These are phyloP conservation scores for Candida peoriensis DNA, from an alignment of 805 yeast genomes.

Conservation along the genomic window DNA sequence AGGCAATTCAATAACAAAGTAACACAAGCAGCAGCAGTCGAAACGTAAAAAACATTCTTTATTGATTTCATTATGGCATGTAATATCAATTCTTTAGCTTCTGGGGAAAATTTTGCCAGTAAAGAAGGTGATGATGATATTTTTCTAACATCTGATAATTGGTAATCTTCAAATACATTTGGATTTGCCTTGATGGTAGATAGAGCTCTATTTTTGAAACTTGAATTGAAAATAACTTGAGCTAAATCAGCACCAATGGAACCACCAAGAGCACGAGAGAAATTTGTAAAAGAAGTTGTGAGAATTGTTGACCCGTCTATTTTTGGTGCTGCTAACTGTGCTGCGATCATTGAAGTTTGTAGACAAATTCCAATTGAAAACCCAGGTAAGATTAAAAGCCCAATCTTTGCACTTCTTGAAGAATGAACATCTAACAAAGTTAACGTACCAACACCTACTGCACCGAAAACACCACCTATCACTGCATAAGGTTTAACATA, in stretches of 20 bases:
- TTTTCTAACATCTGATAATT: slow-evolving; percentile 5
- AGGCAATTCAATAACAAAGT: slow-evolving; percentile 30
- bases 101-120: background rate
- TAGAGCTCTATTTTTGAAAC: slow-evolving; percentile 19
- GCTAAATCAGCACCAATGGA: slow-evolving; percentile 35
- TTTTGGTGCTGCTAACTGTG: slow-evolving; percentile 41
- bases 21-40: slow-evolving; percentile 31
- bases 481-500: slow-evolving; percentile 31
- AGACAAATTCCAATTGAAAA: slow-evolving; percentile 30
- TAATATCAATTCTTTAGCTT: slow-evolving; percentile 12
- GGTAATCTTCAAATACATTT: slow-evolving; percentile 3
- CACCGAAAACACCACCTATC: slow-evolving; percentile 26
- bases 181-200: slow-evolving; percentile 1
- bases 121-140: slow-evolving; percentile 1
- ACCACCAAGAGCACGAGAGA: slow-evolving; percentile 38
- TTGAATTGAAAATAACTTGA: slow-evolving; percentile 32
- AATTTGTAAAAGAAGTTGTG: slow-evolving; percentile 38
- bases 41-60: slow-evolving; percentile 35
- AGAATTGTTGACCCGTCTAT: slow-evolving; percentile 41
- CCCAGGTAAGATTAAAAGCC: slow-evolving; percentile 34
- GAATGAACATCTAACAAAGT: slow-evolving; percentile 29
- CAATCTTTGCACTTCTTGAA: slow-evolving; percentile 26
- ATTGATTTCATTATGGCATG: slow-evolving; percentile 31
- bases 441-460: slow-evolving; percentile 31
- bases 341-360: slow-evolving; percentile 29